Conservation (phyloP, 2,329 filamentous ascomycete genomes). For the Pleomassaria siparia region DNA sequence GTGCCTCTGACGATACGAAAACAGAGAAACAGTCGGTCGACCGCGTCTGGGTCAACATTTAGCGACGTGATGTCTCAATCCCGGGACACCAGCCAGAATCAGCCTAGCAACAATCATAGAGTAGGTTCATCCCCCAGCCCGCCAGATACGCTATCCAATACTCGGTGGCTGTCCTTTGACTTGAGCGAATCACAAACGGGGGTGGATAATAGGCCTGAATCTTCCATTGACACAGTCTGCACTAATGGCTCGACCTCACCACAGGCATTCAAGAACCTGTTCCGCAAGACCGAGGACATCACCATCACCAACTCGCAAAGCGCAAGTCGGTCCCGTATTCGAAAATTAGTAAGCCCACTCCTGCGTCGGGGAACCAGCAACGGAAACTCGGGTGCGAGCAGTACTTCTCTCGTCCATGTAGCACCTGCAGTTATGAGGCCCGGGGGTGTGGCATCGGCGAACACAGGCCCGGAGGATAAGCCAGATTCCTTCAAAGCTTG, state of each 20-base stretch:
- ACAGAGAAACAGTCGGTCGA: slow-evolving; percentile 33
- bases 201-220: neutral
- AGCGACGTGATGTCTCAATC: slow-evolving; percentile 16
- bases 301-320: neutral
- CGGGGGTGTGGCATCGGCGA: neutral
- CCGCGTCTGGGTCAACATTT: slow-evolving; percentile 28
- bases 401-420: neutral
- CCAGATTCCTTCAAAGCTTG: neutral
- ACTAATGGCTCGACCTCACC: slow-evolving; percentile 10
- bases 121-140: slow-evolving; percentile 7
- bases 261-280: slow-evolving; percentile 9
- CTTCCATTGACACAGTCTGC: neutral
- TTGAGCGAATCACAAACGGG: neutral
- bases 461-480: neutral
- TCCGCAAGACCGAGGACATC: neutral
- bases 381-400: neutral
- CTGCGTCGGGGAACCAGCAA: neutral
- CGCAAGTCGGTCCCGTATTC: neutral
- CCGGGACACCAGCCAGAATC: slow-evolving; percentile 17
- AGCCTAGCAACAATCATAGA: slow-evolving; percentile 6
- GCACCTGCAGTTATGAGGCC: neutral
- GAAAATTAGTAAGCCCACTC: neutral
- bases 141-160: neutral
- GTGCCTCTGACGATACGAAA: slow-evolving; percentile 37
- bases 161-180: slow-evolving; percentile 19